Evolutionary conservation across 2,329 filamentous ascomycete species (phyloP), one percentile per base, ranked within the genome.

Genomic region (Hypomyces rosellus): DNA sequence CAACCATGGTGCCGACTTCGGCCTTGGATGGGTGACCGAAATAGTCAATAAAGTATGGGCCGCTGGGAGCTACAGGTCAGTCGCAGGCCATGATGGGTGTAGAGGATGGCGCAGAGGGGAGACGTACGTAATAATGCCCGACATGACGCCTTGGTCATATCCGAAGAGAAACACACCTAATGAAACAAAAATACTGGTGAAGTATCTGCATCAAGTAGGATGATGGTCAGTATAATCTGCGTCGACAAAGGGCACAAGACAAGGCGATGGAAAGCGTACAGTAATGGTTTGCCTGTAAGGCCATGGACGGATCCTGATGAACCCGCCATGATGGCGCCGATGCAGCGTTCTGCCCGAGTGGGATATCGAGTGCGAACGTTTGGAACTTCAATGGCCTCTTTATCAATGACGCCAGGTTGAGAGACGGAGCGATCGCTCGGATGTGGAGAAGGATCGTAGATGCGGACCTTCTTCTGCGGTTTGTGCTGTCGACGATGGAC

Each of bases 1-100:
- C 92, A 51, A 99, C 93, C 86, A 97, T 97, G 25, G 91, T 97
- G 53, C 92, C 93, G 52, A 99, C 85, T 66, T 96, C 83, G 43
- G 90, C 89, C 60, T 82, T 81, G 20, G 88, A 86, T 16, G 93
- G 93, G 61, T 97, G 84, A 62, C 91, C 77, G 71, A 99, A 97
- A 68, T 96, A 96, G 65, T 91, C 83, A 67, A 85, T 88, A 67
- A 99, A 99, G 68, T 86, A 88, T 9, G 82, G 78, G 56, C 91
- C 91, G 51, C 91, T 96, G 48, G n/a, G 52, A 15, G 50, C 22
- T 48, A 18, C 20, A 25, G 39, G 46, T 63, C 51, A 70, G 63
- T 51, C 20, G 25, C 4, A n/a, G 13, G n/a, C 5, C 9, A 45
- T 33, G n/a, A 11, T 16, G 25, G 25, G 13, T 46, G 13, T 6